Conservation (phyloP, 2,329 filamentous ascomycete species). For the Alternaria novae-zelandiae region DNA sequence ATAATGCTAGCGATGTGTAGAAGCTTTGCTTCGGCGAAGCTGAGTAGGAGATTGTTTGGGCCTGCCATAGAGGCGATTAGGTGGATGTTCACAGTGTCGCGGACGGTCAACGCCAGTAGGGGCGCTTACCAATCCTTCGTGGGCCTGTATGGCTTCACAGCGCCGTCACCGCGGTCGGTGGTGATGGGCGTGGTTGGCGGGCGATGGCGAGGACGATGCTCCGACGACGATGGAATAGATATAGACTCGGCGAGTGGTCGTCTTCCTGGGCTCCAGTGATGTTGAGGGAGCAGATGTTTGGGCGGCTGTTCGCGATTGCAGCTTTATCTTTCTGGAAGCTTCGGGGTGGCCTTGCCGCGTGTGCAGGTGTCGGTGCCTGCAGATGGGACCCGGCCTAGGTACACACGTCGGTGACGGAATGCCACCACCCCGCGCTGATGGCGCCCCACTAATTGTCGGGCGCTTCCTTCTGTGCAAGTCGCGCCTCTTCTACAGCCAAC, state of each 20-base stretch:
- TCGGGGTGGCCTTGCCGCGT: slow-evolving; percentile 21
- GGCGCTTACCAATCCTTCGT: slow-evolving; percentile 23
- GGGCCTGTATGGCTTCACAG: not conserved
- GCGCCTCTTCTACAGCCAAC: slow-evolving; percentile 27
- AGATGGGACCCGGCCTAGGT: not conserved
- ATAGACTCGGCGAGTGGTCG: not conserved
- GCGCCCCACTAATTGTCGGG: slow-evolving; percentile 21
- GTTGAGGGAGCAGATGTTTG: not conserved
- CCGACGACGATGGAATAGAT: not conserved
- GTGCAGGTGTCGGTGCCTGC: slow-evolving; percentile 23
- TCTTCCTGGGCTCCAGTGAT: not conserved
- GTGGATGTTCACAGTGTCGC: slow-evolving; percentile 10
- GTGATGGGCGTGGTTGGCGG: not conserved
- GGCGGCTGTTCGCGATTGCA: not conserved
- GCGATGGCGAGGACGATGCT: not conserved
- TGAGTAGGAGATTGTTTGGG: slow-evolving; percentile 38
- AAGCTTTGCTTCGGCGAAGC: slow-evolving; percentile 39
- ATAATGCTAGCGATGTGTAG: slow-evolving; percentile 42
- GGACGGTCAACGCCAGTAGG: slow-evolving; percentile 18
- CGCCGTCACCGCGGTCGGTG: not conserved
- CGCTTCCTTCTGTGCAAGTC: slow-evolving; percentile 14
- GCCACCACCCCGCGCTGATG: slow-evolving; percentile 19
- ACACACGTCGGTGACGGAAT: slow-evolving; percentile 21
- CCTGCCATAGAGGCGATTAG: slow-evolving; percentile 42
- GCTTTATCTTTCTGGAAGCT: slow-evolving; percentile 33